Conservation (phyloP, 2,329 filamentous ascomycete genomes). For the Aspergillus pseudotamarii region DNA sequence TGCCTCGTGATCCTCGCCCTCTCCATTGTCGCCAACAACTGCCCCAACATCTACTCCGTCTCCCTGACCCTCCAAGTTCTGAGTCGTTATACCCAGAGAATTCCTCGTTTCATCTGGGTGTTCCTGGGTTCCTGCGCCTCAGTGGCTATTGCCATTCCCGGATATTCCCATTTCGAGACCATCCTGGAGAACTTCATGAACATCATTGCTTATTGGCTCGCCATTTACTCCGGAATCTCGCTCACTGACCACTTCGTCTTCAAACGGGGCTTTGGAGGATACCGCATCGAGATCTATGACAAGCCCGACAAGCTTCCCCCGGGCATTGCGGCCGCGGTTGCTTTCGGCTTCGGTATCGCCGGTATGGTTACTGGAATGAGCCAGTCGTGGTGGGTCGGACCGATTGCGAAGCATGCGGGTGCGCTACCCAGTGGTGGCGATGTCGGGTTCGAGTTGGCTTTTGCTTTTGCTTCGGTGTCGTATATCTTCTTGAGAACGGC, state of each 20-base stretch:
- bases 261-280: constrained; percentile 63
- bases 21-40: constrained; percentile 71
- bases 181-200: constrained; percentile 73
- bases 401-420: constrained; percentile 64
- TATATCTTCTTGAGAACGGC: constrained; percentile 57
- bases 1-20: constrained; percentile 68
- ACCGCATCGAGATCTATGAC: constrained; percentile 62
- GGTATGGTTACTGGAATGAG: constrained; percentile 72
- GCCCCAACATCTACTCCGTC: constrained; percentile 72
- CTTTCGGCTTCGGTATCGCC: constrained; percentile 65
- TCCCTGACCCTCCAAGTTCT: constrained; percentile 69
- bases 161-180: constrained; percentile 65
- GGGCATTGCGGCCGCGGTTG: constrained; percentile 63
- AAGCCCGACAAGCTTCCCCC: constrained; percentile 61
- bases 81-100: constrained; percentile 57
- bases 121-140: constrained; percentile 64
- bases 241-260: constrained; percentile 71
- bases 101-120: constrained; percentile 71
- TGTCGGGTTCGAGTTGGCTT: constrained; percentile 67
- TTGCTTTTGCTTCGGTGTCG: constrained; percentile 58
- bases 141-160: constrained; percentile 70
- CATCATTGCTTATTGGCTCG: constrained; percentile 71
- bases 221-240: constrained; percentile 70
- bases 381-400: constrained; percentile 70
- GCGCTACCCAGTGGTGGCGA: constrained; percentile 53